phyloP scores from a whole-genome alignment of 805 yeast species.

The Pichia insulana region DNA sequence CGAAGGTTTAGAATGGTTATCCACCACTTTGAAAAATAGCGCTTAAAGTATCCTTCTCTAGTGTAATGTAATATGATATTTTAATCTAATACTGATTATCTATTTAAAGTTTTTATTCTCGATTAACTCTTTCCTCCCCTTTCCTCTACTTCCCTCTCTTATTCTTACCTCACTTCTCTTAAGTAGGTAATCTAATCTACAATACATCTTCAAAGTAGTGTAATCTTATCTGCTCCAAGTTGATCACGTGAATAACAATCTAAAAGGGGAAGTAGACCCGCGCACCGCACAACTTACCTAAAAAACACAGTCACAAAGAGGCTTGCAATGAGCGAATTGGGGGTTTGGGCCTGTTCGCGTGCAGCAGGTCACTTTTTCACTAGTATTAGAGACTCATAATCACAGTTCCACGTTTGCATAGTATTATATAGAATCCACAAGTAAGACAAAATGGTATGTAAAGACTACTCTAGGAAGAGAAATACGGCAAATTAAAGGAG shows the following conservation, averaged over 20 bases:
- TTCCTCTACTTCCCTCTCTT: too few species aligned
- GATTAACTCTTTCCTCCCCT: neutral
- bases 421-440: neutral
- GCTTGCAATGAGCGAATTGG: neutral
- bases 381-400: neutral
- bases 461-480: neutral
- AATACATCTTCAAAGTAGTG: too few species aligned
- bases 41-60: slow-evolving; percentile 16
- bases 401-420: neutral
- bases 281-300: neutral
- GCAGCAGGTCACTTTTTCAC: neutral
- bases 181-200: too few species aligned
- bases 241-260: neutral
- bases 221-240: too few species aligned
- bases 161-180: too few species aligned
- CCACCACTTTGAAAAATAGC: slow-evolving; percentile 77
- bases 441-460: neutral
- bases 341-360: neutral
- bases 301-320: neutral
- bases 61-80: neutral
- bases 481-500: neutral
- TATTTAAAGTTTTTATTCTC: neutral
- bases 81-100: neutral
- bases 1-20: slow-evolving; percentile 96
- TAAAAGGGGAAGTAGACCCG: neutral